phyloP scores from a whole-genome alignment of 2,329 filamentous ascomycete genomes.

The Xylaria sp. region DNA sequence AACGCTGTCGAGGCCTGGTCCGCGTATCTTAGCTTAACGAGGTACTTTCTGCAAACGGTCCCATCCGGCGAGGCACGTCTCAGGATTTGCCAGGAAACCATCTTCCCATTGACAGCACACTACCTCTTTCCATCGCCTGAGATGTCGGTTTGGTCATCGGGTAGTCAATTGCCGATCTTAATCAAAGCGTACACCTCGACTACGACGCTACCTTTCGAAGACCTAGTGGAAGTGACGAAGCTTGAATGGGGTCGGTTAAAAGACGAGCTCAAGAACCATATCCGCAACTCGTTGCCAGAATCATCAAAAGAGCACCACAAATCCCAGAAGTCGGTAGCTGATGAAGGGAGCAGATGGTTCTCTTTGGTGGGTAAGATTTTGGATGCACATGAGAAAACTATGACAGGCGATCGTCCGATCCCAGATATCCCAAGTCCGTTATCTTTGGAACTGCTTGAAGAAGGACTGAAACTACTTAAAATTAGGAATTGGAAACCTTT shows the following conservation, averaged over 20 bases:
- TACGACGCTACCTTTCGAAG: constrained; percentile 53
- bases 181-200: constrained; percentile 60
- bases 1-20: constrained; percentile 78
- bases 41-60: constrained; percentile 61
- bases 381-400: constrained; percentile 46
- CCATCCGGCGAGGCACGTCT: constrained; percentile 56
- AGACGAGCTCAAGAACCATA: constrained; percentile 68
- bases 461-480: constrained; percentile 55
- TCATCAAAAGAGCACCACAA: constrained; percentile 79
- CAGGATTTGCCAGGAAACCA: constrained; percentile 58
- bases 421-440: constrained; percentile 45
- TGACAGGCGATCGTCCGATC: constrained; percentile 40
- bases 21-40: constrained; percentile 74
- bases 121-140: constrained; percentile 61
- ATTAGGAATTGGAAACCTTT: constrained; percentile 67
- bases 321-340: constrained; percentile 75
- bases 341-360: constrained; percentile 75
- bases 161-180: constrained; percentile 51
- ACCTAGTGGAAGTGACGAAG: constrained; percentile 60
- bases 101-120: constrained; percentile 65
- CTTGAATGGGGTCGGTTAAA: constrained; percentile 72
- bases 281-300: constrained; percentile 81
- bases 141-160: constrained; percentile 51
- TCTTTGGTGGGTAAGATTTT: constrained; percentile 62
- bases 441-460: constrained; percentile 50